These are phyloP conservation scores for Yamadazyma takamatsuzukensis DNA, from an alignment of 805 yeast genomes.

Conservation along the genomic window DNA sequence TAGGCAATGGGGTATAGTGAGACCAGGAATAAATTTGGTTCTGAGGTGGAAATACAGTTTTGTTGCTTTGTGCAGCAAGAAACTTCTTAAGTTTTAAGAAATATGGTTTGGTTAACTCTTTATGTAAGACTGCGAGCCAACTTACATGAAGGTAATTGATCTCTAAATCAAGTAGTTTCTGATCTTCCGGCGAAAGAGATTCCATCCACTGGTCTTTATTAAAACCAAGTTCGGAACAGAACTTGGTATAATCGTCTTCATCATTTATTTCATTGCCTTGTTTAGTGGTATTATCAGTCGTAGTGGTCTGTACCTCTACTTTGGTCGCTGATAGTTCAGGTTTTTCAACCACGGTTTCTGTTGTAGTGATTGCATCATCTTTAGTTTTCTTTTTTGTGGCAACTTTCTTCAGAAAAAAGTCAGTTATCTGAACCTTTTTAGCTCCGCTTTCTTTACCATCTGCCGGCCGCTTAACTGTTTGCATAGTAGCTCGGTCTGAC, in stretches of 20 bases:
- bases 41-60: constrained; percentile 74
- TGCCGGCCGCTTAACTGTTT: no score
- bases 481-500: no score
- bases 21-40: constrained; percentile 89
- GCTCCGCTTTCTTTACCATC: no score
- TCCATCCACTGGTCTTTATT: constrained; percentile 51
- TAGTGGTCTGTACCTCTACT: neutral
- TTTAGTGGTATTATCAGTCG: neutral
- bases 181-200: constrained; percentile 45
- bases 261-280: constrained; percentile 1
- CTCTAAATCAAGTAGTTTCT: constrained; percentile 58
- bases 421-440: constrained; percentile 13
- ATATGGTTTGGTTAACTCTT: constrained; percentile 80
- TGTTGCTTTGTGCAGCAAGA: constrained; percentile 39
- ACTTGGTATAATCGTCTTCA: constrained; percentile 11
- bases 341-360: constrained; percentile 2
- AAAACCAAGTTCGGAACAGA: constrained; percentile 27
- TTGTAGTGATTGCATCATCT: constrained; percentile 1
- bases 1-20: constrained; percentile 69
- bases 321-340: constrained; percentile 6
- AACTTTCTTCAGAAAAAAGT: no score
- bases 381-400: no score
- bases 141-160: constrained; percentile 64
- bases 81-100: constrained; percentile 71
- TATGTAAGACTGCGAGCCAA: constrained; percentile 71